phyloP scores from a whole-genome alignment of 1,139 yeast genomes.

The Geotrichum reessii region DNA sequence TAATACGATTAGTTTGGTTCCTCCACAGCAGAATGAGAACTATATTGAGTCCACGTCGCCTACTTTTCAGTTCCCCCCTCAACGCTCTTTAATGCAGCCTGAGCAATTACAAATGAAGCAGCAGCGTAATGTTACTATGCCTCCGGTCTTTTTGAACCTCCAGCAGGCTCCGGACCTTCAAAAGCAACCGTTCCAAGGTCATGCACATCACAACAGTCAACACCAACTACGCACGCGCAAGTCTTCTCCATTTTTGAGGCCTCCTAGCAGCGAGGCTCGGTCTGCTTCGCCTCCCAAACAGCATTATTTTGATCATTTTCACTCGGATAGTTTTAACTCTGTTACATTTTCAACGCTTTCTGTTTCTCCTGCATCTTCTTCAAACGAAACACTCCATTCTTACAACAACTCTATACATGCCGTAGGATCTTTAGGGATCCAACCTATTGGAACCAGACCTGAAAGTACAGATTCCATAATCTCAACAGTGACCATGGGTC shows the following conservation, averaged over 20 bases:
- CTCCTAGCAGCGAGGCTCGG: slow-evolving; percentile 4
- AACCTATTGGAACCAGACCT: slow-evolving; percentile 9
- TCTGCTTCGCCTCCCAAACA: slow-evolving; percentile 10
- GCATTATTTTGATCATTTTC: slow-evolving; percentile 3
- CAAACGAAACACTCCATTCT: slow-evolving; percentile 7
- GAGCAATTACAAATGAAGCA: neutral
- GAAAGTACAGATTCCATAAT: slow-evolving; percentile 8
- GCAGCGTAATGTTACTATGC: slow-evolving; percentile 16
- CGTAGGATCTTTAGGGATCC: neutral
- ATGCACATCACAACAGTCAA: neutral
- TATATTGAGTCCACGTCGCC: neutral
- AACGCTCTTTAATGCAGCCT: neutral
- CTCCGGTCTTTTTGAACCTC: slow-evolving; percentile 8
- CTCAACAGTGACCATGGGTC: neutral
- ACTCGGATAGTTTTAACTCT: slow-evolving; percentile 2
- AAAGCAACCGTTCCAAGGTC: neutral
- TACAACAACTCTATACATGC: neutral
- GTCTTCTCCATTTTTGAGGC: slow-evolving; percentile 12
- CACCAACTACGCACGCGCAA: slow-evolving; percentile 2
- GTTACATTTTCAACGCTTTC: slow-evolving; percentile 10
- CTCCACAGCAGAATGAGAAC: neutral
- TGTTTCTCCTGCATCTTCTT: slow-evolving; percentile 12
- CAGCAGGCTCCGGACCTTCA: neutral
- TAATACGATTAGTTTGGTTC: neutral
- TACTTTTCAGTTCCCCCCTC: neutral